Evolutionary conservation across 352 stramenopile species (phyloP), one percentile per base, ranked within the genome.

Genomic region (Phytophthora capsici): DNA sequence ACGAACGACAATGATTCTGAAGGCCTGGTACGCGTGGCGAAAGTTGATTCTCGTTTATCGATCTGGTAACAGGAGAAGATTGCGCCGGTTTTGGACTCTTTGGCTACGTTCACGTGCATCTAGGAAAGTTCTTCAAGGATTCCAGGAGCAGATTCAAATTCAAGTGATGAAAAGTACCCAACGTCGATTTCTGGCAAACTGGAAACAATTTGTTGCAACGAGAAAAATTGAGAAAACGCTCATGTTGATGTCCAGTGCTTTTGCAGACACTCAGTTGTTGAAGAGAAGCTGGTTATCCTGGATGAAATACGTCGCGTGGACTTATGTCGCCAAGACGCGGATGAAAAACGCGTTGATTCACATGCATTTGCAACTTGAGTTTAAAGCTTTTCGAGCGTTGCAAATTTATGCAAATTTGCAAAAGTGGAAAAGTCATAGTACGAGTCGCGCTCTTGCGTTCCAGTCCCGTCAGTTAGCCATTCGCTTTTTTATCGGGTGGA

Each of bases 1-100:
- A 22, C 58, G 37, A 20, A 20, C 20, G 12, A 44, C 44, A 32
- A 25, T 16, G 17, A 13, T 66, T 12, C 8, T 85, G 13, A 54
- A 47, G 12, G 19, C 57, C 4, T 86, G 77, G 77, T 70, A 63
- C 26, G 34, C 43, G 2, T 86, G 77, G 77, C 71, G 73, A 12
- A 77, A 82, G 23, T 20, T 78, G n/a, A 62, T 80, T 44, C 37
- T 79, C 20, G 60, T 82, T 6, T 38, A 41, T 2, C 66, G 69
- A 30, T 47, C 49, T 1, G 58, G 67, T 6, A 73, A 52, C 8
- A 53, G 46, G 2, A 60, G 60, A 25, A 34, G 57, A 13, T 12
- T 84, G 12, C 53, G 59, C 10, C 71, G 66, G 9, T 71, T 44
- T 16, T 84, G 63, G 57, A 13, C 20, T 0, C 12, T 16, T 7